Base-by-base conservation (phyloP, 2,329 filamentous ascomycete genomes). In the Fusarium temperatum region DNA sequence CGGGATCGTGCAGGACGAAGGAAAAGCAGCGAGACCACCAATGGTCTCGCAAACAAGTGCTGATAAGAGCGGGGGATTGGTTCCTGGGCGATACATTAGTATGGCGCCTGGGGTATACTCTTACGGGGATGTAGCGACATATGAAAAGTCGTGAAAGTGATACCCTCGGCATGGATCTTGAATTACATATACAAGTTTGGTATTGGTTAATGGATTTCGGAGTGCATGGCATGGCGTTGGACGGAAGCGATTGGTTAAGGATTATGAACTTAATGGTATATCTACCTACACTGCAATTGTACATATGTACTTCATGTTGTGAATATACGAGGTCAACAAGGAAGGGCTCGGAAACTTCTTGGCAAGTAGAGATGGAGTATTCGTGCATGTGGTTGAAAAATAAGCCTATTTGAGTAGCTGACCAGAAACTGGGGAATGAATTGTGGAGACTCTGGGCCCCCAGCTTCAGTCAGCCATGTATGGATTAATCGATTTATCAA, bases 1-100 rank as follows among this genome's bases (percentile, higher is more conserved):
- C 36, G 68, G 75, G 45, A 73, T 78, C n/a, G 78, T 78, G 30
- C 75, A 79, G 51, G 75, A 79, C 39, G 74, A 79, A 44, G 74
- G 76, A 39, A 77, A 77, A 45, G 44, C 53, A n/a, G 66, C 66
- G 28, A 61, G 65, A 24, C 66, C 75, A 30, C 22, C 54, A 17
- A 50, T 63, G 10, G 45, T 56, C 14, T 60, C 63, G 17, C 68
- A 73, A 28, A 47, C 45, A 38, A 65, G 58, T n/a, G 48, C 64
- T n/a, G 48, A 65, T 22, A 73, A 50, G 20, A 70, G 67, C 26
- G 66, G 66, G 36, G 73, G 44, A 26, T 42, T 70, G 54, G 51
- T 61, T 9, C 36, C 60, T 12, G 75, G 66, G 22, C 68, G 76
- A 22, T 78, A 78, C 6, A 78, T 78, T 26, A 78, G 76, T 35